Conservation (phyloP, 2,329 filamentous ascomycete species). For the Alternaria gansuensis region DNA sequence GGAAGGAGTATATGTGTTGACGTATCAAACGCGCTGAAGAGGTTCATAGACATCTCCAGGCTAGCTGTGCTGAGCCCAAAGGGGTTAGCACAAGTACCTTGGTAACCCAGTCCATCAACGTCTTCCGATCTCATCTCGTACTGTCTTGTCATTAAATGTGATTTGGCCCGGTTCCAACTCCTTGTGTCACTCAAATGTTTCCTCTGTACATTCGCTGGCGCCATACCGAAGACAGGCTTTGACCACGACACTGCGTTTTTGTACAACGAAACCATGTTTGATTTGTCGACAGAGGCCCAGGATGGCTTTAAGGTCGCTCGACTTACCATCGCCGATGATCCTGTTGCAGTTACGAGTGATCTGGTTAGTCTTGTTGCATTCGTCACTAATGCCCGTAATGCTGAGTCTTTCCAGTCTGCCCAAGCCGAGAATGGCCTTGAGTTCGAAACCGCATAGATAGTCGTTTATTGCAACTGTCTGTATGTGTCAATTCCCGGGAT, state of each 20-base stretch:
- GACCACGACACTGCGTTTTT: background rate
- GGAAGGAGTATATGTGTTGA: background rate
- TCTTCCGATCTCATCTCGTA: background rate
- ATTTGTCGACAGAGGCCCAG: background rate
- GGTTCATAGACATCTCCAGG: background rate
- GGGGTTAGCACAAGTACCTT: constrained; percentile 11
- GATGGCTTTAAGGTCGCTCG: background rate
- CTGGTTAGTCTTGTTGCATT: background rate
- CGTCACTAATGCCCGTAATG: background rate
- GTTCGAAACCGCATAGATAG: background rate
- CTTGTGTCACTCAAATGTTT: background rate
- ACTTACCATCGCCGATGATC: background rate
- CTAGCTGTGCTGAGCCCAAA: background rate
- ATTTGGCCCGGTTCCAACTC: background rate
- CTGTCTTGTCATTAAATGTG: background rate
- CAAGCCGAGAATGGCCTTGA: background rate
- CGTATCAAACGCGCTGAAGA: background rate
- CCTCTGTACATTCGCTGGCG: background rate
- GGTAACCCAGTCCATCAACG: constrained; percentile 13
- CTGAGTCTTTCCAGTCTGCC: constrained; percentile 1
- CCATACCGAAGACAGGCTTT: background rate
- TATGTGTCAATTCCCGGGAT: background rate
- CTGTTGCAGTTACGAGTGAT: background rate
- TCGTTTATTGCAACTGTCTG: background rate
- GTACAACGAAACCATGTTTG: background rate